phyloP scores from a whole-genome alignment of 805 yeast genomes.

The Zygosaccharomyces gambellarensis region DNA sequence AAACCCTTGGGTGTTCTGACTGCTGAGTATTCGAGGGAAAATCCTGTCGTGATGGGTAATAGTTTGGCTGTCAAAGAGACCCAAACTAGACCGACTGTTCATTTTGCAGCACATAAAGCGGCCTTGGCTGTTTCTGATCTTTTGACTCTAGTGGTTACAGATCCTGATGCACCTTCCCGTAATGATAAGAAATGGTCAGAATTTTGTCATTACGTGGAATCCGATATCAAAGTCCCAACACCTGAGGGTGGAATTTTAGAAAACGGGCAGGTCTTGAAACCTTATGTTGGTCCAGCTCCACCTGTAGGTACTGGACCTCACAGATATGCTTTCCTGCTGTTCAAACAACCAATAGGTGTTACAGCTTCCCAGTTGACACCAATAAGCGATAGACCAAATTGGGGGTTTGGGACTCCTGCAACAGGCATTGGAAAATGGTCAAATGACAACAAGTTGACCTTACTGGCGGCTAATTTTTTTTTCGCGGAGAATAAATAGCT shows the following conservation, averaged over 20 bases:
- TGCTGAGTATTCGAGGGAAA: slow-evolving; percentile 25
- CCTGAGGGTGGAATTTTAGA: slow-evolving; percentile 26
- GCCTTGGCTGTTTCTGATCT: slow-evolving; percentile 36
- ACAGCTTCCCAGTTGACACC: slow-evolving; percentile 22
- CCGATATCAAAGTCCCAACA: slow-evolving; percentile 37
- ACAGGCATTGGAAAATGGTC: slow-evolving; percentile 77
- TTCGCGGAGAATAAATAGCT: slow-evolving; percentile 53
- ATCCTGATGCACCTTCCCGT: slow-evolving; percentile 90
- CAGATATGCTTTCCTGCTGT: slow-evolving; percentile 75
- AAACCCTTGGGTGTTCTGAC: slow-evolving; percentile 26
- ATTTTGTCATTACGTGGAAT: slow-evolving; percentile 67
- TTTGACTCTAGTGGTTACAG: slow-evolving; percentile 77
- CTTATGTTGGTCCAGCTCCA: slow-evolving; percentile 85
- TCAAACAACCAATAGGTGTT: slow-evolving; percentile 48
- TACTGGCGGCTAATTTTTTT: slow-evolving; percentile 77
- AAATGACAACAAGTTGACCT: slow-evolving; percentile 51
- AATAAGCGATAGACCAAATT: slow-evolving; percentile 36
- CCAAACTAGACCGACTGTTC: slow-evolving; percentile 59
- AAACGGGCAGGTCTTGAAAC: slow-evolving; percentile 42
- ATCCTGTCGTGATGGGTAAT: slow-evolving; percentile 71
- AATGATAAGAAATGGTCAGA: slow-evolving; percentile 86
- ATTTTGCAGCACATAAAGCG: slow-evolving; percentile 42
- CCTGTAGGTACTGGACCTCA: slow-evolving; percentile 83
- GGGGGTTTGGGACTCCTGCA: slow-evolving; percentile 86
- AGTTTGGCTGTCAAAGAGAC: slow-evolving; percentile 59